phyloP scores from a whole-genome alignment of 768 basidiomycete species.

The Bullera alba region DNA sequence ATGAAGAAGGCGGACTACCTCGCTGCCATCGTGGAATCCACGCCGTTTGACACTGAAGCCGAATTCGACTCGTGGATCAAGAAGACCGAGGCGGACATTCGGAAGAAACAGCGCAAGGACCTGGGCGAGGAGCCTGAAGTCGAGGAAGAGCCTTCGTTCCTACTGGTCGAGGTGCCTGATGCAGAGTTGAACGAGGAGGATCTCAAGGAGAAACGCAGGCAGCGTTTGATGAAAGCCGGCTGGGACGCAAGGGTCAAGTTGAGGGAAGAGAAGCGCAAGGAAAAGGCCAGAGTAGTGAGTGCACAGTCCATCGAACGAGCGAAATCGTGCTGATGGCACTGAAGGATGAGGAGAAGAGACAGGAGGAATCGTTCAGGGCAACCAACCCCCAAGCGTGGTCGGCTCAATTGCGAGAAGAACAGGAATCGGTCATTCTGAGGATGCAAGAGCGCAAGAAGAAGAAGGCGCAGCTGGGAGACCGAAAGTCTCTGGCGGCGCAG shows the following conservation, averaged over 20 bases:
- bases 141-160: constrained; percentile 69
- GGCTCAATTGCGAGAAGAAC: constrained; percentile 62
- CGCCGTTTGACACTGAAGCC: constrained; percentile 51
- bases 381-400: constrained; percentile 70
- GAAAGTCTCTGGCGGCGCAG: constrained; percentile 92
- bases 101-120: constrained; percentile 74
- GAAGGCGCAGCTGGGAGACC: constrained; percentile 73
- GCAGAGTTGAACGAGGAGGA: constrained; percentile 84
- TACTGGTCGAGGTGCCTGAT: constrained; percentile 85
- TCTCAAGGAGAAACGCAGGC: constrained; percentile 88
- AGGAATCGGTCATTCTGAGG: constrained; percentile 74
- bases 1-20: constrained; percentile 61
- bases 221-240: constrained; percentile 84
- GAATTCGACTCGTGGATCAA: constrained; percentile 61
- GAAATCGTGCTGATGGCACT: neutral
- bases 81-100: constrained; percentile 72
- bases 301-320: neutral
- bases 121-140: constrained; percentile 62
- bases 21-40: constrained; percentile 52
- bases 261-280: constrained; percentile 78
- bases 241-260: constrained; percentile 82
- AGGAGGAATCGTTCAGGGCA: constrained; percentile 70
- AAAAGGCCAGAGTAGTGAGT: constrained; percentile 53
- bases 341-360: constrained; percentile 51
- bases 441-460: constrained; percentile 77